phyloP scores from a whole-genome alignment of 257 asterid species.

The Schizonepeta tenuifolia region DNA sequence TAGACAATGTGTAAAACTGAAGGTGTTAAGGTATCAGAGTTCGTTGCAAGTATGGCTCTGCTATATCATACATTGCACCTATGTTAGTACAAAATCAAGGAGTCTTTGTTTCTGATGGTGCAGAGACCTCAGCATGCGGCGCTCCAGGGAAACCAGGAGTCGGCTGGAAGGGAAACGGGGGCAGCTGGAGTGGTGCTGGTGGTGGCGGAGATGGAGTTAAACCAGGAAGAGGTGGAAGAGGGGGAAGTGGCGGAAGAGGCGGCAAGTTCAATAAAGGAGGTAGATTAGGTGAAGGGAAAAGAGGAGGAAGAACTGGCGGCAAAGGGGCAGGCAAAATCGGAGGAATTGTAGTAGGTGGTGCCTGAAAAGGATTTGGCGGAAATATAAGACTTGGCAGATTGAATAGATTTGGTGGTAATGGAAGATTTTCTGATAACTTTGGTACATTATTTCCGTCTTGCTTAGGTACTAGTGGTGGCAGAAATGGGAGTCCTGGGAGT shows the following conservation, averaged over 20 bases:
- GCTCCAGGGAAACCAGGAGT: conserved; percentile 63
- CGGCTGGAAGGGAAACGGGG: conserved; percentile 26
- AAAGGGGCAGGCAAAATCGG: conserved; percentile 52
- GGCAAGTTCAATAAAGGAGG: conserved; percentile 47
- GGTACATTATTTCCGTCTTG: conserved; percentile 30
- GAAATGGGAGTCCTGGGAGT: conserved; percentile 55
- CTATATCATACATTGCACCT: conserved; percentile 20
- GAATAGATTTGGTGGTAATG: conserved; percentile 50
- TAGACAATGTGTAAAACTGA: background rate
- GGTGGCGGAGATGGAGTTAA: conserved; percentile 51
- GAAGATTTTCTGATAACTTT: conserved; percentile 35
- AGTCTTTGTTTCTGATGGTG: conserved; percentile 39
- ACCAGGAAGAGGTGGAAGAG: conserved; percentile 56
- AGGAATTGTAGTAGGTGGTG: conserved; percentile 51
- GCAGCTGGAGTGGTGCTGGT: conserved; percentile 42
- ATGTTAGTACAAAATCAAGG: conserved; percentile 44
- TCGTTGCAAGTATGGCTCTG: conserved; percentile 21
- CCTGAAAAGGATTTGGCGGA: conserved; percentile 52
- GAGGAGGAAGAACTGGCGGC: conserved; percentile 54
- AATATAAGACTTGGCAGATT: conserved; percentile 43
- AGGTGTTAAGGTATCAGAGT: conserved; percentile 8
- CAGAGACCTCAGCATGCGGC: conserved; percentile 50
- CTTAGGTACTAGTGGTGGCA: conserved; percentile 45
- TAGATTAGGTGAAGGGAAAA: conserved; percentile 49
- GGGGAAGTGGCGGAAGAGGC: conserved; percentile 38